Percentiles rank a stretch among this genome's conserved stretches.
phyloP scores from a whole-genome alignment of 495 filamentous ascomycete genomes.

The Hyaloscypha hepaticicola region DNA sequence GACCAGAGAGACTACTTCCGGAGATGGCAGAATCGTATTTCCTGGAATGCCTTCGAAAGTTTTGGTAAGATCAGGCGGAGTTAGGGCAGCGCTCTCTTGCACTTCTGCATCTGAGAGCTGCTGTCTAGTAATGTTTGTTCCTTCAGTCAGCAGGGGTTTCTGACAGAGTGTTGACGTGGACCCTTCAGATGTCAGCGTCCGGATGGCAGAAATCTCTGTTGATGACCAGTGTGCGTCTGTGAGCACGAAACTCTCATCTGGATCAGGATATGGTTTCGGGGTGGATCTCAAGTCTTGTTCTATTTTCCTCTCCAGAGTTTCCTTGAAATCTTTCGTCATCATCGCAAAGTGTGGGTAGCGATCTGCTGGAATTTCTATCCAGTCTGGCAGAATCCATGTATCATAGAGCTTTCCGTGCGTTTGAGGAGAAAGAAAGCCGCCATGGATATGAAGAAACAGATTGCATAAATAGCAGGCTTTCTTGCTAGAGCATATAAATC shows the following conservation, averaged over 20 bases:
- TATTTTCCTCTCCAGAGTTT: slow-evolving; percentile 7
- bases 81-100: neutral
- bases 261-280: slow-evolving; percentile 11
- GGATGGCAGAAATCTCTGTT: neutral
- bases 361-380: slow-evolving; percentile 18
- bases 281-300: slow-evolving; percentile 1
- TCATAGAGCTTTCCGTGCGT: slow-evolving; percentile 28
- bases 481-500: slow-evolving; percentile 38
- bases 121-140: neutral
- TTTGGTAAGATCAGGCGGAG: neutral
- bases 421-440: slow-evolving; percentile 19
- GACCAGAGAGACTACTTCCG: slow-evolving; percentile 11
- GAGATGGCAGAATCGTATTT: neutral
- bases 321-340: slow-evolving; percentile 10
- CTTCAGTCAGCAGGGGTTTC: neutral
- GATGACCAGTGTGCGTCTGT: slow-evolving; percentile 18
- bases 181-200: neutral
- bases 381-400: slow-evolving; percentile 28
- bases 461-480: slow-evolving; percentile 40
- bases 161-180: neutral
- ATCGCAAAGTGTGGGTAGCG: slow-evolving; percentile 2
- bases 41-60: neutral
- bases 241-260: slow-evolving; percentile 26
- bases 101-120: neutral
- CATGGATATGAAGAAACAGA: slow-evolving; percentile 27